These are phyloP conservation scores for Mycena chlorophos DNA, from an alignment of 768 basidiomycete genomes.

Conservation along the genomic window DNA sequence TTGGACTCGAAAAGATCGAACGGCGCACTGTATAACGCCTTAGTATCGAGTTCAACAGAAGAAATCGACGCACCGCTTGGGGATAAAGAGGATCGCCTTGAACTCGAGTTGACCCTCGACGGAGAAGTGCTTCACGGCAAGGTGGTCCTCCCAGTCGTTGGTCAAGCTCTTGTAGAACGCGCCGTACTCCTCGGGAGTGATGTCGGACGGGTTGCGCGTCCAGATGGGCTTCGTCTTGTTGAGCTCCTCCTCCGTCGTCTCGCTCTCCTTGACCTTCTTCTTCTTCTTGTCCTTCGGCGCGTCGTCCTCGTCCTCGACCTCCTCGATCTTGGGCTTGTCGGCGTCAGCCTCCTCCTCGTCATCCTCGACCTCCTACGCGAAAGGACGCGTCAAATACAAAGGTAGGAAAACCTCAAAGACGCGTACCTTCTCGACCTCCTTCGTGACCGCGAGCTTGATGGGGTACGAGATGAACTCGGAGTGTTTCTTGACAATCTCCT, in stretches of 20 bases:
- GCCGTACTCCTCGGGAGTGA: conserved; percentile 89
- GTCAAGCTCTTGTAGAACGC: conserved; percentile 99
- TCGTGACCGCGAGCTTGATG: conserved; percentile 96
- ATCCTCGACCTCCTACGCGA: conserved; percentile 78
- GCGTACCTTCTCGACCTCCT: conserved; percentile 97
- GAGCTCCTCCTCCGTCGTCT: conserved; percentile 91
- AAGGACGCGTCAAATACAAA: conserved; percentile 3
- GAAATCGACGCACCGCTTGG: conserved; percentile 72
- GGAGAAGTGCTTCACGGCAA: conserved; percentile 99
- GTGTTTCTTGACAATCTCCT: conserved; percentile 99
- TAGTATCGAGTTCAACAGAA: neutral
- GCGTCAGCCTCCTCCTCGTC: conserved; percentile 72
- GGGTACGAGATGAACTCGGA: conserved; percentile 99
- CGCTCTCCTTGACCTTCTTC: conserved; percentile 90
- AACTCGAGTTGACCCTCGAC: conserved; percentile 99
- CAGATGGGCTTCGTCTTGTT: conserved; percentile 99
- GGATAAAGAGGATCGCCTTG: conserved; percentile 98
- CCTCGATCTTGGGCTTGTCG: conserved; percentile 77
- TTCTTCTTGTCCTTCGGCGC: conserved; percentile 89
- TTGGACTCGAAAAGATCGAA: conserved; percentile 99
- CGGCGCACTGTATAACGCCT: conserved; percentile 65
- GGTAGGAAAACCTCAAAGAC: neutral
- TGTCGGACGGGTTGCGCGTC: conserved; percentile 97
- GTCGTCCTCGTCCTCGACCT: conserved; percentile 80
- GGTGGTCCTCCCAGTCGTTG: conserved; percentile 99